Percentiles rank a stretch among this genome's conserved stretches.
Conservation (phyloP, 2,329 filamentous ascomycete species). For the Niveomyces coronatus region DNA sequence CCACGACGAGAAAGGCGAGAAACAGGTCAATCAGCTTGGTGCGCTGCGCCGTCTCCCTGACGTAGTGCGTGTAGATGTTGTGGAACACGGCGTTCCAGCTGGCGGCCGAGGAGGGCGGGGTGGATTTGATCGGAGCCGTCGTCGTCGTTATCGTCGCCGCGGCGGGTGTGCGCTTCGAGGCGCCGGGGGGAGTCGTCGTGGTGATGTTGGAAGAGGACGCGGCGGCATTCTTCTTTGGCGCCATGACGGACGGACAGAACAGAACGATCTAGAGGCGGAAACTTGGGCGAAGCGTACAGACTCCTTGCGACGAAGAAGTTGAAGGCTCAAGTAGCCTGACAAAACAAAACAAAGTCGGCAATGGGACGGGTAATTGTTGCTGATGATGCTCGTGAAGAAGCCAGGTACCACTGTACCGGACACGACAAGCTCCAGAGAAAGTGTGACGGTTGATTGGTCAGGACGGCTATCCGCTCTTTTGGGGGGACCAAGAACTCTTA, state of each 20-base stretch:
- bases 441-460: constrained; percentile 21
- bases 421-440: constrained; percentile 28
- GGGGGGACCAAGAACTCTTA: constrained; percentile 1
- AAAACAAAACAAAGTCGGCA: constrained; percentile 8
- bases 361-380: neutral
- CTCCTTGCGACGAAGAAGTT: neutral
- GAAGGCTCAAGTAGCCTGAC: too few species aligned
- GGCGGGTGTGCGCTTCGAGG: constrained; percentile 12
- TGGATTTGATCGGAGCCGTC: too few species aligned
- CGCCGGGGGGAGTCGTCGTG: constrained; percentile 20
- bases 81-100: constrained; percentile 50
- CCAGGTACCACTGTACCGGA: constrained; percentile 14
- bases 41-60: constrained; percentile 72
- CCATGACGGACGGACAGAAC: constrained; percentile 26
- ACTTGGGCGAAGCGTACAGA: too few species aligned
- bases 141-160: constrained; percentile 16
- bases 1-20: constrained; percentile 74
- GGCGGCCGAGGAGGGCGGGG: too few species aligned
- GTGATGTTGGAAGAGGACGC: constrained; percentile 23
- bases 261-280: too few species aligned
- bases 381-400: constrained; percentile 14
- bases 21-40: constrained; percentile 89
- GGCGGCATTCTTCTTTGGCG: constrained; percentile 37
- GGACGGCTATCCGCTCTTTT: constrained; percentile 1
- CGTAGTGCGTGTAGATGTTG: constrained; percentile 69